Percentiles rank a stretch among this genome's conserved stretches.
Conservation (phyloP, 257 asterid genomes). For the Thymus mandschuricus region DNA sequence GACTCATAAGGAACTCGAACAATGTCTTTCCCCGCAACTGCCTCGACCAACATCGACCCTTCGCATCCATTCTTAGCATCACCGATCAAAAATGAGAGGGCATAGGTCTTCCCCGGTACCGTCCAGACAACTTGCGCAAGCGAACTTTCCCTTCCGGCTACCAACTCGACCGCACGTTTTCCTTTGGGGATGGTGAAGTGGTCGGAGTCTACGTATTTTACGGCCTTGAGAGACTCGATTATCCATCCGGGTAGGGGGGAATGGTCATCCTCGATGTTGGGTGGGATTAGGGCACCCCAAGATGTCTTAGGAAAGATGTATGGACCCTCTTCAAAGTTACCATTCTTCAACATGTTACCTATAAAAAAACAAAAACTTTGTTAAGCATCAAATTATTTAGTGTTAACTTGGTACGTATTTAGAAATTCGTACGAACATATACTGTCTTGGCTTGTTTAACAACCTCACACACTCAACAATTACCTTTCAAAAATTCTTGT, state of each 20-base stretch:
- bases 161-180: constrained; percentile 64
- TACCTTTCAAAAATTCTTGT: too few relatives aligned
- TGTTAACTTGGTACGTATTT: too few relatives aligned
- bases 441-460: too few relatives aligned
- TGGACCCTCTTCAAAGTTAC: constrained; percentile 87
- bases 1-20: constrained; percentile 61
- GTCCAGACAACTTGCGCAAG: constrained; percentile 61
- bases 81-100: constrained; percentile 56
- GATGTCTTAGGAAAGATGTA: constrained; percentile 64
- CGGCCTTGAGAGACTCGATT: constrained; percentile 79
- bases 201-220: constrained; percentile 70
- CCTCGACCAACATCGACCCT: constrained; percentile 82
- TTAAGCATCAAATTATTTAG: neutral
- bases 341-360: constrained; percentile 86
- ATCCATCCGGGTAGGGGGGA: constrained; percentile 91
- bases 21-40: constrained; percentile 46
- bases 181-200: constrained; percentile 75
- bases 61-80: constrained; percentile 70
- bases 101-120: constrained; percentile 41
- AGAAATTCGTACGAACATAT: too few relatives aligned
- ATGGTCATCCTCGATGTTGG: constrained; percentile 78
- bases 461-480: too few relatives aligned
- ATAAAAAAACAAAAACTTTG: neutral
- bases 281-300: constrained; percentile 76
- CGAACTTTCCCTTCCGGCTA: constrained; percentile 79